These are phyloP conservation scores for Lojkania enalia DNA, from an alignment of 2,329 filamentous ascomycete species.

Conservation along the genomic window DNA sequence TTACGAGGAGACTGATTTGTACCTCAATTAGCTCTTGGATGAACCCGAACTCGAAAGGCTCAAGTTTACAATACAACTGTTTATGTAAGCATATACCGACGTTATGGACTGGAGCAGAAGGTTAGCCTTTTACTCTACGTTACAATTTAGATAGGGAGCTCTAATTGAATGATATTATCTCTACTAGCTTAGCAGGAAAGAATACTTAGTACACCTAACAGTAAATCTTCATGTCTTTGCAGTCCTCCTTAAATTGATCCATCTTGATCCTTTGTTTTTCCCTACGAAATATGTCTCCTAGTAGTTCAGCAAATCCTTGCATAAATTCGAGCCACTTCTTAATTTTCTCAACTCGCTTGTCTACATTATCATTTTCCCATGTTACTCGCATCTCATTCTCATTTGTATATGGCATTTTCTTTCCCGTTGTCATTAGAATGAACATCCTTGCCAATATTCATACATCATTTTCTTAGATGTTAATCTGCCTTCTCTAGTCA, in stretches of 20 bases:
- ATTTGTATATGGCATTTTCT: background rate
- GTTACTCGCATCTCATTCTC: background rate
- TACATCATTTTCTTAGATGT: background rate
- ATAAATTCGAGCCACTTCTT: background rate
- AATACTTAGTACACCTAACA: background rate
- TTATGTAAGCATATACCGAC: too few species aligned
- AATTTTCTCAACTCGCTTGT: background rate
- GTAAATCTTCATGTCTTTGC: conserved; percentile 1
- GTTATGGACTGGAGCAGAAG: too few species aligned
- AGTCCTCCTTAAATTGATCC: background rate
- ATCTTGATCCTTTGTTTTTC: conserved; percentile 3
- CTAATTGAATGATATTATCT: too few species aligned
- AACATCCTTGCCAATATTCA: background rate
- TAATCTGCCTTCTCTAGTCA: background rate
- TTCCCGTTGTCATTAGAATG: background rate
- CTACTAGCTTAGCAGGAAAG: background rate
- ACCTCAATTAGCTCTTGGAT: too few species aligned
- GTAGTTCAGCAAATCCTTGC: conserved; percentile 3
- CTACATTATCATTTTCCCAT: background rate
- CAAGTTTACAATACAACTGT: too few species aligned
- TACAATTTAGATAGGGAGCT: too few species aligned
- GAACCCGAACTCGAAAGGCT: too few species aligned
- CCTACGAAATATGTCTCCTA: conserved; percentile 1
- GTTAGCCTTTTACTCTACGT: too few species aligned
- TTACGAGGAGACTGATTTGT: too few species aligned